phyloP scores from a whole-genome alignment of 495 filamentous ascomycete genomes.

The Xanthoparmelia taractica region DNA sequence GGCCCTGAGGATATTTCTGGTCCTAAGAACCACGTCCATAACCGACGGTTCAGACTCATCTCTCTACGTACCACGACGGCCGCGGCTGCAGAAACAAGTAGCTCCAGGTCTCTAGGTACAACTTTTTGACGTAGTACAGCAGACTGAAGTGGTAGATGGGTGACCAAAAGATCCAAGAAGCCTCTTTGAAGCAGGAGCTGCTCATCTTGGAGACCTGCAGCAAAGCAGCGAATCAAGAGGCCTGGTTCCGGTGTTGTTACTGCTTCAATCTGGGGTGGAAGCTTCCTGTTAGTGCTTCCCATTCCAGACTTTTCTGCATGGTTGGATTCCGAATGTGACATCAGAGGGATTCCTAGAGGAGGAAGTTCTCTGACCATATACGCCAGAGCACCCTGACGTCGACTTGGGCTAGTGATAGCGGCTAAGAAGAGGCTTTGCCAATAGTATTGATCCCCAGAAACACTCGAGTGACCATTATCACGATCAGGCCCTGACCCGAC shows the following conservation, averaged over 20 bases:
- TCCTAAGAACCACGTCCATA: conserved; percentile 96
- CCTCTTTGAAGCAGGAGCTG: conserved; percentile 88
- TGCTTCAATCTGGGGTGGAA: conserved; percentile 50
- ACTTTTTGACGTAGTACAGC: conserved; percentile 67
- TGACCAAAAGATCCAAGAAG: conserved; percentile 87
- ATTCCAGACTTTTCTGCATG: conserved; percentile 26
- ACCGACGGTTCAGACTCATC: conserved; percentile 87
- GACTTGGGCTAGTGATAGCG: conserved; percentile 75
- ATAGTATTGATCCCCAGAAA: conserved; percentile 73
- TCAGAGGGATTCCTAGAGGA: conserved; percentile 44
- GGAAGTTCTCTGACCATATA: conserved; percentile 76
- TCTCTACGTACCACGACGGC: conserved; percentile 81
- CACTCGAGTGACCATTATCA: conserved; percentile 40
- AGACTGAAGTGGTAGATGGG: conserved; percentile 83
- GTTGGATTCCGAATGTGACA: conserved; percentile 23
- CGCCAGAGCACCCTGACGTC: conserved; percentile 78
- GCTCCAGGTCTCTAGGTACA: conserved; percentile 64
- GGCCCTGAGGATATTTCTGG: conserved; percentile 55
- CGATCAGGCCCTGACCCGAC: conserved; percentile 45
- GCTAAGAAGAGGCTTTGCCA: conserved; percentile 98
- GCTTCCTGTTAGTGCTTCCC: conserved; percentile 9
- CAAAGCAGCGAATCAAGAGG: conserved; percentile 80
- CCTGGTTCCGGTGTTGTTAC: conserved; percentile 91
- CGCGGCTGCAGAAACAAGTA: conserved; percentile 70
- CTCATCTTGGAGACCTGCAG: conserved; percentile 78